A percentile compares a stretch with the other conserved stretches of the same genome.
Evolutionary conservation across 768 basidiomycete species (phyloP).

Genomic region (Pleurotus eryngii): DNA sequence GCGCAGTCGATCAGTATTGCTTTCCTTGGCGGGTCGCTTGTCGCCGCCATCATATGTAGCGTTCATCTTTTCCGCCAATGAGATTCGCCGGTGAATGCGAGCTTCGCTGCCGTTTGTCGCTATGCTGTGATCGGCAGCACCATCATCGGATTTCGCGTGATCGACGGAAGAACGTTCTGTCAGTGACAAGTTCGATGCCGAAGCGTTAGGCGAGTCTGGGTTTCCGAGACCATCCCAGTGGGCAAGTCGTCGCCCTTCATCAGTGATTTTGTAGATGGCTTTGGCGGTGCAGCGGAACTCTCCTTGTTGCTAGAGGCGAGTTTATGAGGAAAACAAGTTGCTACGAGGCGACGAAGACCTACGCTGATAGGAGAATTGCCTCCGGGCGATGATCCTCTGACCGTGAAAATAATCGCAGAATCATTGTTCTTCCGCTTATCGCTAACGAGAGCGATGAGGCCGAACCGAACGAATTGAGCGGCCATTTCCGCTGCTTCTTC

Average conservation of each 20-base stretch:
- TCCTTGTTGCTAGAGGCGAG: constrained; percentile 68
- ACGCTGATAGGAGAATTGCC: constrained; percentile 75
- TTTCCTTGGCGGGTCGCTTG: constrained; percentile 69
- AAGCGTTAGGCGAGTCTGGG: constrained; percentile 61
- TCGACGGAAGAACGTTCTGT: constrained; percentile 64
- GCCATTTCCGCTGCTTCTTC: constrained; percentile 98
- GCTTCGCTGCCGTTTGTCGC: constrained; percentile 38
- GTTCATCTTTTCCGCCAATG: constrained; percentile 72
- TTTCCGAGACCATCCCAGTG: constrained; percentile 66
- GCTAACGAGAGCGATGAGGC: constrained; percentile 83
- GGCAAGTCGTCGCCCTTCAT: constrained; percentile 83
- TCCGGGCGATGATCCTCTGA: constrained; percentile 74
- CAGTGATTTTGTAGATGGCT: constrained; percentile 91
- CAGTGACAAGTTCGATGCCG: constrained; percentile 53
- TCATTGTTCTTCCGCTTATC: constrained; percentile 91
- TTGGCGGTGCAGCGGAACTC: constrained; percentile 97
- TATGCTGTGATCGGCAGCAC: constrained; percentile 21
- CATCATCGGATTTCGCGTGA: constrained; percentile 26
- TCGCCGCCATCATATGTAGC: constrained; percentile 50
- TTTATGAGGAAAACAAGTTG: constrained; percentile 11
- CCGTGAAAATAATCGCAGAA: constrained; percentile 90
- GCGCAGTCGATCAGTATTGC: constrained; percentile 85
- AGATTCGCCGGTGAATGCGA: constrained; percentile 77
- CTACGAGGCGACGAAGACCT: constrained; percentile 25
- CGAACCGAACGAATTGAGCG: constrained; percentile 95